Conservation (phyloP, 2,329 filamentous ascomycete species). For the Leptodontidium sp. region DNA sequence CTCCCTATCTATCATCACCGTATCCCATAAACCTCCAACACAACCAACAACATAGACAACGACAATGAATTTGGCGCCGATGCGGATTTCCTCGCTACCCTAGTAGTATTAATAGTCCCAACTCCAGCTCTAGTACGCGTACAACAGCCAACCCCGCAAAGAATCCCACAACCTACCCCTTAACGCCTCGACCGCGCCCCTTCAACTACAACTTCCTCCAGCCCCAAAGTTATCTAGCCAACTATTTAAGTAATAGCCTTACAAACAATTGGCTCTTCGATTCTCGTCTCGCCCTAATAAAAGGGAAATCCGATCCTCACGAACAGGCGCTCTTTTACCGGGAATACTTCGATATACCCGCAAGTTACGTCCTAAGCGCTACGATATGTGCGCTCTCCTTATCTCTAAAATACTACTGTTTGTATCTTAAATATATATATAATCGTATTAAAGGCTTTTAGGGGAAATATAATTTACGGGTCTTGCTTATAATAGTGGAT, state of each 20-base stretch:
- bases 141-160: slow-evolving; percentile 50
- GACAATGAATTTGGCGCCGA: slow-evolving; percentile 65
- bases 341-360: slow-evolving; percentile 97
- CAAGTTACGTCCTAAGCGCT: slow-evolving; percentile 87
- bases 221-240: slow-evolving; percentile 78
- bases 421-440: slow-evolving; percentile 98
- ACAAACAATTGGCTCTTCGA: slow-evolving; percentile 72
- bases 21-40: neutral
- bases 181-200: slow-evolving; percentile 63
- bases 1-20: neutral
- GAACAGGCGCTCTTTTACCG: slow-evolving; percentile 80
- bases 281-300: slow-evolving; percentile 89
- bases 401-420: slow-evolving; percentile 93
- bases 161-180: slow-evolving; percentile 57
- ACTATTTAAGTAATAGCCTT: slow-evolving; percentile 85
- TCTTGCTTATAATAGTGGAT: slow-evolving; percentile 91
- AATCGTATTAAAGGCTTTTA: slow-evolving; percentile 86
- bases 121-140: slow-evolving; percentile 33
- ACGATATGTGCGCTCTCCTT: slow-evolving; percentile 94
- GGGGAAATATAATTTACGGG: slow-evolving; percentile 84
- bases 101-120: slow-evolving; percentile 55
- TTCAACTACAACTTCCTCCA: slow-evolving; percentile 45
- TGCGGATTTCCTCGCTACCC: slow-evolving; percentile 62
- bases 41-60: slow-evolving; percentile 49
- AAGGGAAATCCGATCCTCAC: slow-evolving; percentile 94